Conservation (phyloP, 2,329 filamentous ascomycete genomes). For the Ophiosphaerella korrae region DNA sequence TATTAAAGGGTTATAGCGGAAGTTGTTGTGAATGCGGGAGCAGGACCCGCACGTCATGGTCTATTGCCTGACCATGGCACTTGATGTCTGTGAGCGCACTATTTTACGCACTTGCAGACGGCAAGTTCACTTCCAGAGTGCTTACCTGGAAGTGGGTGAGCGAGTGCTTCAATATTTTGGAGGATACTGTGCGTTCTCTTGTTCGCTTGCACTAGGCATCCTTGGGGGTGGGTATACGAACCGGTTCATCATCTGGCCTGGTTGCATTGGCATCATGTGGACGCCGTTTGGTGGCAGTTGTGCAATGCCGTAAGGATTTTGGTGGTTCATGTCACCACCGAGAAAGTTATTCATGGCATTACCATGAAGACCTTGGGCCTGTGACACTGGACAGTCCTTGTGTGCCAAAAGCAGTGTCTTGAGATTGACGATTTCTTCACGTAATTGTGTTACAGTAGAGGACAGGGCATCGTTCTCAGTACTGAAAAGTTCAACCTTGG, state of each 20-base stretch:
- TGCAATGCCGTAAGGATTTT: constrained; percentile 57
- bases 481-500: constrained; percentile 91
- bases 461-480: constrained; percentile 89
- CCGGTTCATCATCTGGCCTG: constrained; percentile 47
- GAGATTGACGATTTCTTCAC: constrained; percentile 92
- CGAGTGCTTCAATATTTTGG: constrained; percentile 29
- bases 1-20: constrained; percentile 37
- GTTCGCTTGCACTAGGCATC: constrained; percentile 28
- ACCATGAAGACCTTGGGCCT: constrained; percentile 74
- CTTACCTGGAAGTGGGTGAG: constrained; percentile 41
- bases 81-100: constrained; percentile 5
- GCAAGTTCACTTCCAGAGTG: constrained; percentile 22
- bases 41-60: constrained; percentile 7
- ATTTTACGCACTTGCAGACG: constrained; percentile 9
- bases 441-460: constrained; percentile 78
- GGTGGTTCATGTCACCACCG: constrained; percentile 51
- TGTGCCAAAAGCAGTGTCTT: constrained; percentile 92
- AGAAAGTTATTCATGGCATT: constrained; percentile 58
- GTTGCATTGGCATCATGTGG: constrained; percentile 49
- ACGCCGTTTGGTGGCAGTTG: constrained; percentile 49
- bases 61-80: constrained; percentile 14
- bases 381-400: constrained; percentile 93
- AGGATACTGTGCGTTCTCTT: constrained; percentile 35
- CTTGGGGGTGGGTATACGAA: constrained; percentile 38
- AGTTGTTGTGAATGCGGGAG: constrained; percentile 11